These are phyloP conservation scores for Basidiobolus heterosporus DNA, from an alignment of 371 early-diverging fungal genomes.

Conservation along the genomic window DNA sequence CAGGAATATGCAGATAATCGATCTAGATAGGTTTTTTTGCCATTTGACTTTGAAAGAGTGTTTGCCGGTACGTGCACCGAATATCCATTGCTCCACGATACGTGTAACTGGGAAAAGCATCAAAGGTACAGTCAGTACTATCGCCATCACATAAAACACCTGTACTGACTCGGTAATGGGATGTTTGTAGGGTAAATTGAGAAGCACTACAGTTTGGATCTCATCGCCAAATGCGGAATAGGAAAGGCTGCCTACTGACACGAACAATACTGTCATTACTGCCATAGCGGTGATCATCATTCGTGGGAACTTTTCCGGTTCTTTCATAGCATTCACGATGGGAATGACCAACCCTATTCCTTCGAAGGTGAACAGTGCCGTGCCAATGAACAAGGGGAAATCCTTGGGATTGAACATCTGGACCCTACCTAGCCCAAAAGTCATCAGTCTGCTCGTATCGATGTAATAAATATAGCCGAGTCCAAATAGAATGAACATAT, in stretches of 20 bases:
- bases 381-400: constrained; percentile 70
- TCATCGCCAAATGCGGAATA: constrained; percentile 65
- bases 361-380: constrained; percentile 81
- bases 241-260: constrained; percentile 55
- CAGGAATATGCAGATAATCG: constrained; percentile 36
- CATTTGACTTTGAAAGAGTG: constrained; percentile 54
- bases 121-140: constrained; percentile 66
- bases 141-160: constrained; percentile 68
- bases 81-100: constrained; percentile 62
- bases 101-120: constrained; percentile 70
- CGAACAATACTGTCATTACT: constrained; percentile 48
- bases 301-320: constrained; percentile 54
- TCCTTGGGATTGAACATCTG: constrained; percentile 41
- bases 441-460: constrained; percentile 35
- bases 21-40: constrained; percentile 74
- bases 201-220: constrained; percentile 58
- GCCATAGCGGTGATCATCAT: constrained; percentile 47
- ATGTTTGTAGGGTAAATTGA: constrained; percentile 55
- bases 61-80: constrained; percentile 45
- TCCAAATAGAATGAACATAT: constrained; percentile 70
- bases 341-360: constrained; percentile 73
- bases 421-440: constrained; percentile 36
- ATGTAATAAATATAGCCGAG: constrained; percentile 56
- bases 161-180: constrained; percentile 46
- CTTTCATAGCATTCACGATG: constrained; percentile 58